Percentiles rank a stretch among this genome's conserved stretches.
Conservation (phyloP, 768 basidiomycete species). For the Collybiopsis confluens region DNA sequence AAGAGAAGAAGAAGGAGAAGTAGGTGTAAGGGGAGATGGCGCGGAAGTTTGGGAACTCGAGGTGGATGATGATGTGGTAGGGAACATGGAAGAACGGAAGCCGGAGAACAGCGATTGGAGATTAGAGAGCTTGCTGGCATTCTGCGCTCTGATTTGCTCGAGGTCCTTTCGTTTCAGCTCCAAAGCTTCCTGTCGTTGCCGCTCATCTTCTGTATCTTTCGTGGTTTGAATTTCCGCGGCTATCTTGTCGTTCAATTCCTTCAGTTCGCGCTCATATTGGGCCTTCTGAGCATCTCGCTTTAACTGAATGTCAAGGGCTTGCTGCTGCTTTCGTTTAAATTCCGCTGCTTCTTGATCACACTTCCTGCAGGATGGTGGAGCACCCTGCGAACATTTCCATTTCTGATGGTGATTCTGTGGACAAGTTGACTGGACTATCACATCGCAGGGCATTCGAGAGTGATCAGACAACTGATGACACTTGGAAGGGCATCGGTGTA, state of each 20-base stretch:
- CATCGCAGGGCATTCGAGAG: conserved; percentile 47
- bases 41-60: neutral
- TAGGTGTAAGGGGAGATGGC: neutral
- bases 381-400: conserved; percentile 40
- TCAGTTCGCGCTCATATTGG: conserved; percentile 38
- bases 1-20: neutral
- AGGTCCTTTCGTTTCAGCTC: conserved; percentile 45
- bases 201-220: conserved; percentile 30
- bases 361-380: conserved; percentile 32
- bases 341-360: conserved; percentile 44
- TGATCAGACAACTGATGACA: conserved; percentile 58
- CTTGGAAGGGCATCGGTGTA: conserved; percentile 54
- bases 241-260: conserved; percentile 38
- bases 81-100: neutral
- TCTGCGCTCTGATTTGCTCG: conserved; percentile 19
- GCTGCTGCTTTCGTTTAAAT: conserved; percentile 35
- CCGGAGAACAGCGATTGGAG: neutral
- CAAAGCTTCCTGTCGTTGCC: conserved; percentile 31
- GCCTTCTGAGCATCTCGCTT: conserved; percentile 41
- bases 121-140: neutral
- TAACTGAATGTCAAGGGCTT: conserved; percentile 38
- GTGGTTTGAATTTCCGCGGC: conserved; percentile 25
- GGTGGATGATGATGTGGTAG: neutral
- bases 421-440: conserved; percentile 35
- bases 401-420: conserved; percentile 35